These are phyloP conservation scores for Rhizopogon salebrosus DNA, from an alignment of 768 basidiomycete genomes.

Conservation along the genomic window DNA sequence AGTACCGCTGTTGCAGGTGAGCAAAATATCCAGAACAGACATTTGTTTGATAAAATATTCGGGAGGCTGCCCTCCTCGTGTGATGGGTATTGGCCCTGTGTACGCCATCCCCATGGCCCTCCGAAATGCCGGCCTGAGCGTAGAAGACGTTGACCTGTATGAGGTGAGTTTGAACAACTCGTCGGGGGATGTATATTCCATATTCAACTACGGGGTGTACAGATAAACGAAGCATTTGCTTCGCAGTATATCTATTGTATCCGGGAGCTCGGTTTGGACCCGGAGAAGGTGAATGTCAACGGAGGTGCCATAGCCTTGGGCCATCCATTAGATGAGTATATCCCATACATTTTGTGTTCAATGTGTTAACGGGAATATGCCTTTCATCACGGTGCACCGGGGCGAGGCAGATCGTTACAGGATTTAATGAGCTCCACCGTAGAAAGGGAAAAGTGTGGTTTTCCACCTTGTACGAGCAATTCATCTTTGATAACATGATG, in stretches of 20 bases:
- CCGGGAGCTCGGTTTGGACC: slow-evolving; percentile 58
- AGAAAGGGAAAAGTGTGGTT: slow-evolving; percentile 57
- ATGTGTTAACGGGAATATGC: slow-evolving; percentile 9
- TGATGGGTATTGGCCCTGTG: slow-evolving; percentile 87
- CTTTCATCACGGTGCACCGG: slow-evolving; percentile 67
- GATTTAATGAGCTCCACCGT: slow-evolving; percentile 67
- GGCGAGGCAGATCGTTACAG: slow-evolving; percentile 79
- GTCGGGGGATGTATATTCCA: background rate
- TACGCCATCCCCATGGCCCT: slow-evolving; percentile 81
- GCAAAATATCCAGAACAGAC: slow-evolving; percentile 8
- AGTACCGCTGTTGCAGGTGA: slow-evolving; percentile 65
- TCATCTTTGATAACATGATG: background rate
- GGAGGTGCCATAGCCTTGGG: slow-evolving; percentile 89
- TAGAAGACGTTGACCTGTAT: slow-evolving; percentile 72
- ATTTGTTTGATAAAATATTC: background rate
- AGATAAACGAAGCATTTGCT: slow-evolving; percentile 93
- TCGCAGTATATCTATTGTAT: slow-evolving; percentile 76
- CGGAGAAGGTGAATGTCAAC: slow-evolving; percentile 75
- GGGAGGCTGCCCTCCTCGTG: slow-evolving; percentile 65
- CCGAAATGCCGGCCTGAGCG: slow-evolving; percentile 56
- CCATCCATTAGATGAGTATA: slow-evolving; percentile 71
- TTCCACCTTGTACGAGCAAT: slow-evolving; percentile 1
- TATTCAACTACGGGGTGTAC: background rate
- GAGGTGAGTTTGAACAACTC: slow-evolving; percentile 45
- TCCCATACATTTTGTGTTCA: background rate